A percentile compares a stretch with the other conserved stretches of the same genome.
phyloP scores from a whole-genome alignment of 441 rosid genomes.

The Gossypium schwendimanii region DNA sequence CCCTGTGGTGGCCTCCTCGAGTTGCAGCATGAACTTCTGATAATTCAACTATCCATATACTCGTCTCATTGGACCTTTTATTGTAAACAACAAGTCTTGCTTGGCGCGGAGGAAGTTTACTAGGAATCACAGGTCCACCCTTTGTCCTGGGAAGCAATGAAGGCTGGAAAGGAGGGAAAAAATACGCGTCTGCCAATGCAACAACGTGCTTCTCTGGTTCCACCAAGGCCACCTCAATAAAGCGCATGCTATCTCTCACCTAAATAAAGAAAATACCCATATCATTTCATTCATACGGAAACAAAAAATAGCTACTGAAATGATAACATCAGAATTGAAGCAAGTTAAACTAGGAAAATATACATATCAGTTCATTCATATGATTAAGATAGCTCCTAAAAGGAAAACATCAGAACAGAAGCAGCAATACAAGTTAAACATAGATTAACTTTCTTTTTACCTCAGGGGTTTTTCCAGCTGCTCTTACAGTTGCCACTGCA shows the following conservation, averaged over 20 bases:
- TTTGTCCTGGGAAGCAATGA: slow-evolving; percentile 43
- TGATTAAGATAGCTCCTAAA: neutral
- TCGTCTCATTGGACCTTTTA: slow-evolving; percentile 38
- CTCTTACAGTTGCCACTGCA: slow-evolving; percentile 44
- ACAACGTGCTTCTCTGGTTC: slow-evolving; percentile 43
- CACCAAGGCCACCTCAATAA: slow-evolving; percentile 36
- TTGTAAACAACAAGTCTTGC: slow-evolving; percentile 44
- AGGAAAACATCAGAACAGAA: neutral
- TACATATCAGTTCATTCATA: neutral
- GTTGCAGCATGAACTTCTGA: slow-evolving; percentile 43
- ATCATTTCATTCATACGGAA: neutral
- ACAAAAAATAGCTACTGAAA: neutral
- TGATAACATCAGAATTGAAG: neutral
- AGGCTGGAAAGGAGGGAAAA: slow-evolving; percentile 51
- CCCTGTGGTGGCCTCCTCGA: slow-evolving; percentile 45
- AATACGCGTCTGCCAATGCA: slow-evolving; percentile 45
- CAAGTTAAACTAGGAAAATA: neutral
- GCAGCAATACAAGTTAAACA: neutral
- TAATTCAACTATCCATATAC: slow-evolving; percentile 38
- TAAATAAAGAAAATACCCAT: neutral
- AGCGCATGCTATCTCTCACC: slow-evolving; percentile 50
- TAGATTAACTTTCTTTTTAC: slow-evolving; percentile 13
- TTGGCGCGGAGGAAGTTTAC: slow-evolving; percentile 36
- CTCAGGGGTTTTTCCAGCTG: slow-evolving; percentile 50
- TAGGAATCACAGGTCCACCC: slow-evolving; percentile 41